These are phyloP conservation scores for Albophoma yamanashiensis DNA, from an alignment of 2,329 filamentous ascomycete genomes.

Conservation along the genomic window DNA sequence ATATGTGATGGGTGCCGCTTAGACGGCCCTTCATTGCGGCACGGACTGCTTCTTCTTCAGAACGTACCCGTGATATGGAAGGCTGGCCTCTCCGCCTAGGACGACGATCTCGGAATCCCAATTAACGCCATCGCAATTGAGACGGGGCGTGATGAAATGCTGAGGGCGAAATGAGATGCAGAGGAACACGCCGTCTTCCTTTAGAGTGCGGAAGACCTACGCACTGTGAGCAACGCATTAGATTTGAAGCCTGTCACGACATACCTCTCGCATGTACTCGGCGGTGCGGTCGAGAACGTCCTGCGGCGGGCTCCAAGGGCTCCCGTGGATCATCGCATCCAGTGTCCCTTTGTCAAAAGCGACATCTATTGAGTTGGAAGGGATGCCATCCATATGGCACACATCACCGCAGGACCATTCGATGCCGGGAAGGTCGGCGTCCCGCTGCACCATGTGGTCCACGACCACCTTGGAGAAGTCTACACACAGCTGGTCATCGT, in stretches of 20 bases:
- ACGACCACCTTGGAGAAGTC: slow-evolving; percentile 47
- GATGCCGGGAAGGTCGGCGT: slow-evolving; percentile 27
- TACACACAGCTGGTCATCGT: slow-evolving; percentile 39
- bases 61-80: background rate
- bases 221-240: background rate
- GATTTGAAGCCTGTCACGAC: background rate
- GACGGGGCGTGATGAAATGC: slow-evolving; percentile 39
- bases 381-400: slow-evolving; percentile 32
- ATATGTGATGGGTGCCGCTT: background rate
- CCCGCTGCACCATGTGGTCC: slow-evolving; percentile 35
- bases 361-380: slow-evolving; percentile 34
- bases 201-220: slow-evolving; percentile 30
- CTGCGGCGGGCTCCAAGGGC: slow-evolving; percentile 38
- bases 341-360: slow-evolving; percentile 48
- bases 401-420: slow-evolving; percentile 41
- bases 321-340: slow-evolving; percentile 45
- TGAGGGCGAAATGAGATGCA: slow-evolving; percentile 44
- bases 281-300: slow-evolving; percentile 36
- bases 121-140: slow-evolving; percentile 25
- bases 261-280: slow-evolving; percentile 38
- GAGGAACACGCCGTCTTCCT: slow-evolving; percentile 35
- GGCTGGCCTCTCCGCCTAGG: background rate
- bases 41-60: background rate
- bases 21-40: background rate
- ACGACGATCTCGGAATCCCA: slow-evolving; percentile 5